Conservation (phyloP, 345 rosid species). For the Citropsis articulata region DNA sequence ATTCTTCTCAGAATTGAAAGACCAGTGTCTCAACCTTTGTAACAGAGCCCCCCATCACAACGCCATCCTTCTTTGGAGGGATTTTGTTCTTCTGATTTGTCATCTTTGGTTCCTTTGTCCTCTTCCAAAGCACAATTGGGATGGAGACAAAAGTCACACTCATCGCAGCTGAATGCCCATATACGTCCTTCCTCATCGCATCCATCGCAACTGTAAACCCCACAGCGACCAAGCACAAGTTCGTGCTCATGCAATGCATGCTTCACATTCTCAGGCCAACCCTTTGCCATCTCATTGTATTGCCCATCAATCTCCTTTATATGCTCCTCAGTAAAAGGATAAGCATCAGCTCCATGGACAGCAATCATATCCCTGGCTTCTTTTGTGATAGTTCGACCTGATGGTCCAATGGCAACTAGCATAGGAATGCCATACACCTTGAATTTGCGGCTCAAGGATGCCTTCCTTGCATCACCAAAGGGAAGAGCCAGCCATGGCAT, state of each 20-base stretch:
- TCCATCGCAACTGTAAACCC: slow-evolving; percentile 34
- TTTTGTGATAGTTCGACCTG: slow-evolving; percentile 43
- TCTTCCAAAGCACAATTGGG: slow-evolving; percentile 43
- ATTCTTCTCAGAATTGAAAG: not conserved
- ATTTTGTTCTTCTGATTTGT: slow-evolving; percentile 11
- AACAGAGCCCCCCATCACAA: slow-evolving; percentile 59
- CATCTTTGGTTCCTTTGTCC: slow-evolving; percentile 9
- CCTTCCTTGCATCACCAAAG: slow-evolving; percentile 54
- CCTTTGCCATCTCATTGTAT: slow-evolving; percentile 55
- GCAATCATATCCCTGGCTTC: slow-evolving; percentile 41
- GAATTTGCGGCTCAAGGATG: slow-evolving; percentile 40
- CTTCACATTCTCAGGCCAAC: slow-evolving; percentile 70
- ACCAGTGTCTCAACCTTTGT: slow-evolving; percentile 27
- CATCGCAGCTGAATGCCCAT: slow-evolving; percentile 55
- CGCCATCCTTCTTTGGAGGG: slow-evolving; percentile 46
- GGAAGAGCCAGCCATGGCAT: slow-evolving; percentile 84
- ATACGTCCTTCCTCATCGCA: slow-evolving; percentile 36
- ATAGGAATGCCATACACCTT: slow-evolving; percentile 56
- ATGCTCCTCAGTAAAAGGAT: slow-evolving; percentile 63
- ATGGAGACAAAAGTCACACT: slow-evolving; percentile 73
- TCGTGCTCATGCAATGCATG: slow-evolving; percentile 65
- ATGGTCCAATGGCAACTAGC: slow-evolving; percentile 49
- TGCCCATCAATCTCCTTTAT: slow-evolving; percentile 42
- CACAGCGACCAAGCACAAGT: slow-evolving; percentile 41
- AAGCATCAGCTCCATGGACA: slow-evolving; percentile 52